These are phyloP conservation scores for Aechmea fasciata DNA, from an alignment of 176 grass and related monocot species.

Conservation along the genomic window DNA sequence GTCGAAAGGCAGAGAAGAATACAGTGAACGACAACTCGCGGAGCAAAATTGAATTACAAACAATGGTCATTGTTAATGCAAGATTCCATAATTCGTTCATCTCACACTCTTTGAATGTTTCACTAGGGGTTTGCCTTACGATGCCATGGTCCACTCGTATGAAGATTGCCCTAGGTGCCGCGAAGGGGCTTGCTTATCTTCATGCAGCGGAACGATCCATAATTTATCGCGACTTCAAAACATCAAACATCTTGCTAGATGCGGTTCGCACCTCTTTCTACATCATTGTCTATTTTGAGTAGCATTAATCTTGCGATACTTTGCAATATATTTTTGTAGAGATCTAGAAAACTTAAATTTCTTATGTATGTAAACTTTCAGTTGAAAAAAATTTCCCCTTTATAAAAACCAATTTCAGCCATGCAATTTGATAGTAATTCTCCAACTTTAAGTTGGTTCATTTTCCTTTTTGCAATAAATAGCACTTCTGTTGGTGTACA, in stretches of 20 bases:
- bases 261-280: conserved; percentile 32
- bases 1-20: background rate
- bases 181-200: conserved; percentile 86
- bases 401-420: too few species aligned
- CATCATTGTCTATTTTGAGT: background rate
- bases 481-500: too few species aligned
- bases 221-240: conserved; percentile 99
- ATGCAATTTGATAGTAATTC: too few species aligned
- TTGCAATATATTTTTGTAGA: too few species aligned
- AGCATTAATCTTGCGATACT: too few species aligned
- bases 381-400: too few species aligned
- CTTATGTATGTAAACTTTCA: too few species aligned
- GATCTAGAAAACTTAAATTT: background rate
- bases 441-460: too few species aligned
- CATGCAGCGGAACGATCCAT: conserved; percentile 81
- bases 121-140: conserved; percentile 70
- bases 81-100: conserved; percentile 13
- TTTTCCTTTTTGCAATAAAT: too few species aligned
- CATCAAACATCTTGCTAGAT: conserved; percentile 94
- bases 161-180: conserved; percentile 83
- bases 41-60: too few species aligned
- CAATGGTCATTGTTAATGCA: too few species aligned
- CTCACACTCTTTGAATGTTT: conserved; percentile 24
- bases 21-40: background rate
- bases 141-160: conserved; percentile 93